Base-by-base conservation (phyloP, 2,329 filamentous ascomycete species). In the Pleurostoma richardsiae region DNA sequence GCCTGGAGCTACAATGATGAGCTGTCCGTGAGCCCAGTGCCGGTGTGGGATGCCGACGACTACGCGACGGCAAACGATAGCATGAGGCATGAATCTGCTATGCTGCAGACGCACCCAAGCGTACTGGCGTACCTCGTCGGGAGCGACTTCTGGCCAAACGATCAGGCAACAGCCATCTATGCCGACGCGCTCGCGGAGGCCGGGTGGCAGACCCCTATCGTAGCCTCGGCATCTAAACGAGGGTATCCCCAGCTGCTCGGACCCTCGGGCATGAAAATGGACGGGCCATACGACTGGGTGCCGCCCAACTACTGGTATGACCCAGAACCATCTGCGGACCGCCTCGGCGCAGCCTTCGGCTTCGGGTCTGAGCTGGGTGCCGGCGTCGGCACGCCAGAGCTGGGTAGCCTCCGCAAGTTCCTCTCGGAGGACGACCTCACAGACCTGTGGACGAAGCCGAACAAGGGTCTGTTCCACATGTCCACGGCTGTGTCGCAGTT, bases 221-320 rank as follows among this genome's bases (percentile, higher is more conserved):
- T 85, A 38, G 68, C 77, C 1, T 80, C 80, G 0, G 82, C 80
- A 0, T 71, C 72, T 2, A 76, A 77, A 54, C 68, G 73, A 7
- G 78, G 80, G 2, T 79, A 68, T 45, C 74, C 80, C 0, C 52
- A 69, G 6, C 57, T 67, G 1, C 65, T 84, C 0, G 78, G 76
- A 0, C 74, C 76, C 0, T 74, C 76, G 0, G 81, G 81, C 1
- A 76, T 85, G 74, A 84, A 83, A 55, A 85, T 85, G 81, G 72
- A 77, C 0, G 82, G 82, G 0, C 82, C 82, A 0, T 85, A 85
- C 52, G 82, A 84, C 55, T 85, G 80, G 79, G 78, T 82, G 0
- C 77, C 82, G 0, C 81, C 81, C 0, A 81, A 77, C 51, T 85
- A 85, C 61, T 85, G 80, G 80, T 83, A 76, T 51, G 72, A 75